phyloP scores from a whole-genome alignment of 2,329 filamentous ascomycete genomes.

The Myriosclerotinia curreyana region DNA sequence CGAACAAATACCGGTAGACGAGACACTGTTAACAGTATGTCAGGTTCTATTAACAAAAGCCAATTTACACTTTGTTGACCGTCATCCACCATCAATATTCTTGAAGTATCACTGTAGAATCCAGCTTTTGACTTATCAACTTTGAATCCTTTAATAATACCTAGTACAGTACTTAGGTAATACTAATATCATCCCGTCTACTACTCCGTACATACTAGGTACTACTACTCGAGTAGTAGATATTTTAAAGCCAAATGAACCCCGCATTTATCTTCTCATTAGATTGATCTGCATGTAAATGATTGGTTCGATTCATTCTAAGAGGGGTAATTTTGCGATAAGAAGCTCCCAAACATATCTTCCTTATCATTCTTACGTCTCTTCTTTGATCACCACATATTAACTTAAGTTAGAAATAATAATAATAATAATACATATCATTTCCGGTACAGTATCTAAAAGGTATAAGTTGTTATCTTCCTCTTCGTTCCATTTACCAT shows the following conservation, averaged over 20 bases:
- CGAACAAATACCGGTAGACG: neutral
- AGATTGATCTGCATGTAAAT: neutral
- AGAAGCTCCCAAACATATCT: constrained; percentile 3
- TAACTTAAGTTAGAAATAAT: no score
- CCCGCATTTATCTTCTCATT: neutral
- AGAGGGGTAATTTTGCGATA: constrained; percentile 13
- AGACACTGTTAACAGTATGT: neutral
- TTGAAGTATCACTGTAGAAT: neutral
- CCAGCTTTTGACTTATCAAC: neutral
- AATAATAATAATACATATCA: neutral
- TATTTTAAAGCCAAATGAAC: neutral
- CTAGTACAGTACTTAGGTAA: neutral
- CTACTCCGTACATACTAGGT: no score
- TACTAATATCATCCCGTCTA: neutral
- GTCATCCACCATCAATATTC: neutral
- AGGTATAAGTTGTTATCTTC: neutral
- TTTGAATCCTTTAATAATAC: neutral
- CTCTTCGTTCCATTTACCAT: neutral
- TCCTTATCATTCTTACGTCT: constrained; percentile 11
- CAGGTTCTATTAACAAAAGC: neutral
- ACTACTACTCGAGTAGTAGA: neutral
- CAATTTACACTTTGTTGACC: neutral
- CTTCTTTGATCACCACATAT: neutral
- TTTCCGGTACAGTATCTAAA: neutral
- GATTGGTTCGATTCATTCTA: neutral